Evolutionary conservation across 2,329 filamentous ascomycete genomes (phyloP).

Genomic region (Talaromyces sp.): DNA sequence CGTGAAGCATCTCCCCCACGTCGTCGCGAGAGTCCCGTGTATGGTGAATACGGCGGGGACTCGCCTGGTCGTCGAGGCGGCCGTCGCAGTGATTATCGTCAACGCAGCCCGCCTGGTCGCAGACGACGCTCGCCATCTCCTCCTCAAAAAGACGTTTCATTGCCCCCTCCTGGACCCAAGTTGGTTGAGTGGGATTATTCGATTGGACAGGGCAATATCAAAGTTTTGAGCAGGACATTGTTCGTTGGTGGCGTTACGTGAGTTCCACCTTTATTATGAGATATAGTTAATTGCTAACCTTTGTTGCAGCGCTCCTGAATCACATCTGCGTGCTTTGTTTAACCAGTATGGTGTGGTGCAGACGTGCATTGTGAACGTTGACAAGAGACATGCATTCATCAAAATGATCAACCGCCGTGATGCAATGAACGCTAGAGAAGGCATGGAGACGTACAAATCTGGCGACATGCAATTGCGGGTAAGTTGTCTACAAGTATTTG

Average conservation of each 20-base stretch:
- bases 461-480: constrained; percentile 71
- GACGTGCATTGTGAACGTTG: constrained; percentile 96
- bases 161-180: constrained; percentile 59
- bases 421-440: constrained; percentile 77
- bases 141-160: constrained; percentile 40
- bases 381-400: constrained; percentile 97
- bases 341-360: constrained; percentile 80
- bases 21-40: constrained; percentile 65
- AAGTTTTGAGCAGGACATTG: constrained; percentile 88
- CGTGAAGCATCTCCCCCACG: constrained; percentile 61
- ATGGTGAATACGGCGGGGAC: constrained; percentile 69
- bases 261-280: constrained; percentile 39
- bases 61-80: constrained; percentile 60
- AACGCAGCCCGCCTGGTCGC: constrained; percentile 75
- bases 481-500: constrained; percentile 35
- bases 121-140: constrained; percentile 64
- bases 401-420: constrained; percentile 94
- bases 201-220: constrained; percentile 75
- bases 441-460: constrained; percentile 76
- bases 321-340: constrained; percentile 78
- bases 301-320: constrained; percentile 63
- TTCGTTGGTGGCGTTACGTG: constrained; percentile 95
- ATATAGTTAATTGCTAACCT: constrained; percentile 21
- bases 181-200: constrained; percentile 75
- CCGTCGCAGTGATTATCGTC: constrained; percentile 67